A percentile compares a stretch with the other conserved stretches of the same genome.
Conservation (phyloP, 257 asterid species). For the Osmanthus fragrans region DNA sequence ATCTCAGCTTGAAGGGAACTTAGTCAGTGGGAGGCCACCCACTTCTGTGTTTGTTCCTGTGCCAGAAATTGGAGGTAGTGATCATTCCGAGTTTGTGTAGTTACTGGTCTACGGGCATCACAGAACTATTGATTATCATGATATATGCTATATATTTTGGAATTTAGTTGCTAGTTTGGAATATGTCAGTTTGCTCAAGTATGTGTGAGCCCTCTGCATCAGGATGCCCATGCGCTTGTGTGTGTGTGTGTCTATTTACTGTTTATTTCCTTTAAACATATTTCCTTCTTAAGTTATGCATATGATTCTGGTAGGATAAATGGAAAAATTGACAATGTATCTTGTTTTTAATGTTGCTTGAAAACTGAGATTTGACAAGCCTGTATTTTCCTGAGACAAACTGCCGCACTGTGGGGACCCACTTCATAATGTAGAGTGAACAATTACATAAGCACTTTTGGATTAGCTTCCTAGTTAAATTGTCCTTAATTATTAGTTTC, state of each 20-base stretch:
- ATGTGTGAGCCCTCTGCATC: background rate
- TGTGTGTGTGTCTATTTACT: background rate
- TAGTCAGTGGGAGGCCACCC: constrained; percentile 64
- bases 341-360: background rate
- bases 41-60: constrained; percentile 53
- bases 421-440: background rate
- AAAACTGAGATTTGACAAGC: background rate
- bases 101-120: background rate
- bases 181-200: background rate
- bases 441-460: background rate
- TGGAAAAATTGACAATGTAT: background rate
- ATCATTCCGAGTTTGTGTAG: background rate
- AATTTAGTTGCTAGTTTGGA: background rate
- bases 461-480: background rate
- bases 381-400: background rate
- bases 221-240: background rate
- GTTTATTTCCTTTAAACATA: background rate
- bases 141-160: background rate
- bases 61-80: constrained; percentile 52
- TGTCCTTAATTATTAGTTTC: background rate
- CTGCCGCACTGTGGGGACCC: background rate
- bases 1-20: constrained; percentile 60
- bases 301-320: background rate
- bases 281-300: background rate
- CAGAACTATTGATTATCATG: background rate